These are phyloP conservation scores for Elaeis guineensis DNA, from an alignment of 176 grass and related monocot genomes.

Conservation along the genomic window DNA sequence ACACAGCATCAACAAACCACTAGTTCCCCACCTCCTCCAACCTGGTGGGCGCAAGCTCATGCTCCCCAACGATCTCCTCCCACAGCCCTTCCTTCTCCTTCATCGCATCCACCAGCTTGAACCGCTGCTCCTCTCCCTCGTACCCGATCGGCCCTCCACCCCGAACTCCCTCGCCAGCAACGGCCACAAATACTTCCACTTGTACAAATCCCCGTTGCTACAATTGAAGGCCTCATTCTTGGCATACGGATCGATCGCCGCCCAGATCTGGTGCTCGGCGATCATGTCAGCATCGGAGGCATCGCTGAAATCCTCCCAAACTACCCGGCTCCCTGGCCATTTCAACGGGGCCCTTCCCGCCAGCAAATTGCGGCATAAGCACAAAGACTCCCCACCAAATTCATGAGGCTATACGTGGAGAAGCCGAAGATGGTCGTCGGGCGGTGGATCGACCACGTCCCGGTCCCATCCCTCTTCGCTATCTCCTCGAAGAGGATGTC, in stretches of 20 bases:
- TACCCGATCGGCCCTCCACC: not conserved
- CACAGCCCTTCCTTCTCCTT: constrained; percentile 12
- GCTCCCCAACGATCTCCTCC: constrained; percentile 13
- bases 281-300: constrained; percentile 17
- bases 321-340: constrained; percentile 2
- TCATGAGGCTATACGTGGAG: constrained; percentile 1
- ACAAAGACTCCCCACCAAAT: not conserved
- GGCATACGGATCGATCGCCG: constrained; percentile 11
- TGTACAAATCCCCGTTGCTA: constrained; percentile 19
- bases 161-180: constrained; percentile 15
- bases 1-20: constrained; percentile 1
- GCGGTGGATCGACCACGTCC: constrained; percentile 51
- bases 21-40: constrained; percentile 2
- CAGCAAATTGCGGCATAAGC: constrained; percentile 12
- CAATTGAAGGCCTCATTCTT: constrained; percentile 21
- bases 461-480: constrained; percentile 26
- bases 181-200: constrained; percentile 8
- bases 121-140: not conserved
- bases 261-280: constrained; percentile 23
- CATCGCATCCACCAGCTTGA: constrained; percentile 14
- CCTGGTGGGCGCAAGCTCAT: constrained; percentile 10
- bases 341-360: constrained; percentile 1
- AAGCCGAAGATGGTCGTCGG: constrained; percentile 19
- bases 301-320: constrained; percentile 12
- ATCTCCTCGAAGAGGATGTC: constrained; percentile 43